Conservation (phyloP, 257 asterid genomes). For the Striga asiatica region DNA sequence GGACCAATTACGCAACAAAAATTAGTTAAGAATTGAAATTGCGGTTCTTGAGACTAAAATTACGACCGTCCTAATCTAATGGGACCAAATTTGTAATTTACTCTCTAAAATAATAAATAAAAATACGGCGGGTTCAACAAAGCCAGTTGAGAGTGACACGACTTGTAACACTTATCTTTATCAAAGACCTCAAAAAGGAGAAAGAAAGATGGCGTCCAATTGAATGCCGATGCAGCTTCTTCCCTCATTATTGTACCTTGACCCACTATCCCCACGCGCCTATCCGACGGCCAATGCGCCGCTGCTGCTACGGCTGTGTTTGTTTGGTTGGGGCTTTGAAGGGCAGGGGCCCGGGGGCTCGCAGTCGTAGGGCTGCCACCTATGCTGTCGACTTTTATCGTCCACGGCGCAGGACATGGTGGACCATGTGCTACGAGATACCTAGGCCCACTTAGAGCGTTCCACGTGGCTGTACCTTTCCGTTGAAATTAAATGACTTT, state of each 20-base stretch:
- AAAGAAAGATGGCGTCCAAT: background rate
- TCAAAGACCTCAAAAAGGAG: conserved; percentile 20
- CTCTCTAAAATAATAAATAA: background rate
- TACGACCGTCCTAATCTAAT: background rate
- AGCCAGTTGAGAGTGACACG: conserved; percentile 25
- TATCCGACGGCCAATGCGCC: conserved; percentile 32
- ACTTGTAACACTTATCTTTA: conserved; percentile 23
- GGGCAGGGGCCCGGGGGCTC: background rate
- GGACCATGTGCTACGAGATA: background rate
- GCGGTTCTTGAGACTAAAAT: too few species aligned
- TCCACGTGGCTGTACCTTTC: background rate
- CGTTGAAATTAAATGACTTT: background rate
- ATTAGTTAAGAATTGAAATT: too few species aligned
- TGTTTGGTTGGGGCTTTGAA: too few species aligned
- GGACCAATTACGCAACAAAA: too few species aligned
- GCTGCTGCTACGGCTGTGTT: conserved; percentile 17
- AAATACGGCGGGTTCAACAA: background rate
- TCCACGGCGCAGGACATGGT: background rate
- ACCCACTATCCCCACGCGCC: too few species aligned
- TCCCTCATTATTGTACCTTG: too few species aligned
- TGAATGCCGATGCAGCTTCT: too few species aligned
- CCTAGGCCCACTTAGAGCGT: background rate
- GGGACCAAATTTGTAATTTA: too few species aligned
- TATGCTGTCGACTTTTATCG: background rate
- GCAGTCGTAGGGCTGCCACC: background rate